Evolutionary conservation across 164 flowering plant genomes (phyloP), one percentile per base, ranked within the genome.

Genomic region (Hamamelis virginiana): DNA sequence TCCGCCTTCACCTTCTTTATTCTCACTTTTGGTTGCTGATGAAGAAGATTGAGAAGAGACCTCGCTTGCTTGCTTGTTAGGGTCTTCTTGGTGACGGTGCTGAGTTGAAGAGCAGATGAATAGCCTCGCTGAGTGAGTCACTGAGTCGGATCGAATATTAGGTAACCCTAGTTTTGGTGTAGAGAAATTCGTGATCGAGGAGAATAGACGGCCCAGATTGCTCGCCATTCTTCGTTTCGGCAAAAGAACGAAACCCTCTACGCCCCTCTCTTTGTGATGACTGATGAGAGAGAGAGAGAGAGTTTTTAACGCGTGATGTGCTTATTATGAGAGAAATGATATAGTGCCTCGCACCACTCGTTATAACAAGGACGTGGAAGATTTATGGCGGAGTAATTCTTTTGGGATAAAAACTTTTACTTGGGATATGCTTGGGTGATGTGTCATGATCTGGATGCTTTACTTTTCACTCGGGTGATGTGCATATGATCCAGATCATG

Each of bases 131-230:
- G 70, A 28, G 75, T 41, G 58, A 41, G 45, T 16, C 26, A 48
- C 43, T 18, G 68, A 9, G 4, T 48, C 63, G 53, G 76, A 62
- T 70, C 63, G 56, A 64, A n/a, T 58, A 33, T 53, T 26, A 33
- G 22, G n/a, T 8, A 55, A 45, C 23, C 53, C 57, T 47, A 65
- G 62, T 15, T 58, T 69, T 5, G 74, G 72, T 21, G 65, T 48
- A 21, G 76, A 53, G 57, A 46, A 72, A 2, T 53, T 55, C 13
- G 68, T 51, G 5, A 47, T 22, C 3, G 80, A 74, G 38, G 76
- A 12, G 62, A 75, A 57, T 5, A 72, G 59, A 69, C 78, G 78
- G 71, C 71, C 28, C 58, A 72, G 69, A 65, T 61, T 72, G 38
- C 67, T 71, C 47, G 81, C 77, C 80, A 77, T 77, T 43, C 1